These are phyloP conservation scores for Erodium moschatum DNA, from an alignment of 441 rosid genomes.

Conservation along the genomic window DNA sequence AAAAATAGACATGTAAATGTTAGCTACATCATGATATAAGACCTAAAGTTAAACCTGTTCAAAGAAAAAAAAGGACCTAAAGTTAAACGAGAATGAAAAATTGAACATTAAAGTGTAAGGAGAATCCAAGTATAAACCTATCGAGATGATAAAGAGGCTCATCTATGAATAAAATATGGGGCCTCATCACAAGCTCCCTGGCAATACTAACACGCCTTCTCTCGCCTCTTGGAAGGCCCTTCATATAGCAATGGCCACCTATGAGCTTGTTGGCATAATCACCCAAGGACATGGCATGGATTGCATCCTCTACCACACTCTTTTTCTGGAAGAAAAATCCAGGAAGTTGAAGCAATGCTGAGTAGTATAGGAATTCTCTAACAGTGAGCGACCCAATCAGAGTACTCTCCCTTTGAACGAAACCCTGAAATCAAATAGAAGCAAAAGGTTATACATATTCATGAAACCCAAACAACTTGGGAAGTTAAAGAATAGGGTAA, in stretches of 20 bases:
- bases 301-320: conserved; percentile 92
- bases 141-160: conserved; percentile 98
- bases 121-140: conserved; percentile 35
- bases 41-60: neutral
- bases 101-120: neutral
- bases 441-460: neutral
- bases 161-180: conserved; percentile 77
- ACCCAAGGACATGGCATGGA: conserved; percentile 83
- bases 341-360: conserved; percentile 93
- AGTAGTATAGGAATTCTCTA: conserved; percentile 78
- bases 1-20: conserved; percentile 15
- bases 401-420: conserved; percentile 77
- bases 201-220: conserved; percentile 95
- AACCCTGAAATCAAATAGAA: conserved; percentile 47
- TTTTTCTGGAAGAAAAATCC: conserved; percentile 87
- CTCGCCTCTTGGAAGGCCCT: conserved; percentile 83
- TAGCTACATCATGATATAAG: conserved; percentile 10
- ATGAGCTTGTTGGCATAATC: conserved; percentile 90
- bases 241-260: conserved; percentile 95
- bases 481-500: neutral
- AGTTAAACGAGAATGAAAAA: neutral
- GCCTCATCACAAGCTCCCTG: conserved; percentile 95
- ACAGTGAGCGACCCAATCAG: conserved; percentile 90
- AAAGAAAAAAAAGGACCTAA: no score
- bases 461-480: neutral